These are phyloP conservation scores for Phanerodontia chrysosporium DNA, from an alignment of 768 basidiomycete genomes.

Conservation along the genomic window DNA sequence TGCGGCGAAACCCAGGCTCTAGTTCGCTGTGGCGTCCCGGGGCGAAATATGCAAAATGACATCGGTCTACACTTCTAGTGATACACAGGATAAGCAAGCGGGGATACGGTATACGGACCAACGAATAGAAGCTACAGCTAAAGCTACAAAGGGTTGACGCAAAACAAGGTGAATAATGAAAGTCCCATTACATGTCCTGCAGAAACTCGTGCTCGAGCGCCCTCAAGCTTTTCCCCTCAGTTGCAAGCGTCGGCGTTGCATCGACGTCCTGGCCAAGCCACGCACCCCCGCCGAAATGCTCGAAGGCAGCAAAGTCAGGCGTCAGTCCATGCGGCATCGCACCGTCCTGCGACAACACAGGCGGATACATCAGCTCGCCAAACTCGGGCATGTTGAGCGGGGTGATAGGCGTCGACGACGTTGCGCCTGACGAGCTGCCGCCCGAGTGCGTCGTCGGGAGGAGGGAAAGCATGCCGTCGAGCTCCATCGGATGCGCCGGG, in stretches of 20 bases:
- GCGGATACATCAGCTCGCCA: constrained; percentile 6
- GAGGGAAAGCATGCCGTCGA: constrained; percentile 12
- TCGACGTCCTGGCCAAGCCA: background rate
- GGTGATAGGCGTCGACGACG: constrained; percentile 12
- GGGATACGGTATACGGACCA: too few relatives aligned
- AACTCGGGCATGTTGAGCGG: constrained; percentile 3
- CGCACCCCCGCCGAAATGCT: background rate
- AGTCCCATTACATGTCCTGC: too few relatives aligned
- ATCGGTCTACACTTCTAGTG: too few relatives aligned
- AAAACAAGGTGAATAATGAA: too few relatives aligned
- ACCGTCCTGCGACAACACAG: background rate
- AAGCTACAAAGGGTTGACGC: too few relatives aligned
- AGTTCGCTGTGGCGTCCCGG: too few relatives aligned
- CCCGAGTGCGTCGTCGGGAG: constrained; percentile 4
- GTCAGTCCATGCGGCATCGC: background rate
- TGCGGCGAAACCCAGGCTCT: too few relatives aligned
- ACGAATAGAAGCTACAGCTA: too few relatives aligned
- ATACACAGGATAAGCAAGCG: too few relatives aligned
- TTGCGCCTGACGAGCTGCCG: constrained; percentile 6
- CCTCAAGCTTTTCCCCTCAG: too few relatives aligned
- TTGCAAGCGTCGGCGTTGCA: background rate
- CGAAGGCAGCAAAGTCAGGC: background rate
- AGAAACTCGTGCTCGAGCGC: too few relatives aligned
- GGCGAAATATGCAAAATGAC: too few relatives aligned
- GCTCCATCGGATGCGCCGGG: background rate